Percentiles rank a stretch among this genome's conserved stretches.
phyloP scores from a whole-genome alignment of 768 basidiomycete genomes.

The Trametes villosa region DNA sequence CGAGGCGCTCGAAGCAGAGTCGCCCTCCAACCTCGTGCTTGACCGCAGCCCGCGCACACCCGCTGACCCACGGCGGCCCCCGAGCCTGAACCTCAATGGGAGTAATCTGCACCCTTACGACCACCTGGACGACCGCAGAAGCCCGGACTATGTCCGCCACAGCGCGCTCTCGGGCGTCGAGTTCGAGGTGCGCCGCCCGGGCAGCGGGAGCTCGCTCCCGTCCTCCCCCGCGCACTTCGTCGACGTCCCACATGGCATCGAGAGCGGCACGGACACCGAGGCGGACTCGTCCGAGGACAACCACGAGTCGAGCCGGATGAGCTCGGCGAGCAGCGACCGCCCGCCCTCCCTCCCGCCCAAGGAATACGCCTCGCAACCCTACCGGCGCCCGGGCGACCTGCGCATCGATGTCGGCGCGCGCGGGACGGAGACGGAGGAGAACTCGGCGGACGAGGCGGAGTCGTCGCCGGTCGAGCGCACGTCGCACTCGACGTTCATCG shows the following conservation, averaged over 20 bases:
- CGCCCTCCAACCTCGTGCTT: conserved; percentile 15
- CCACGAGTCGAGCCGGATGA: conserved; percentile 2
- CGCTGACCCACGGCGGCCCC: conserved; percentile 11
- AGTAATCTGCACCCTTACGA: conserved; percentile 13
- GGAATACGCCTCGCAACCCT: background rate
- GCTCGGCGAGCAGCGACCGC: conserved; percentile 5
- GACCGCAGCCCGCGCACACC: conserved; percentile 15
- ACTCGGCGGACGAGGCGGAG: conserved; percentile 43
- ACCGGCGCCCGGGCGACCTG: conserved; percentile 23
- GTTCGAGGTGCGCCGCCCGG: conserved; percentile 35
- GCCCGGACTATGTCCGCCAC: conserved; percentile 22
- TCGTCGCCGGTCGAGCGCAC: conserved; percentile 68
- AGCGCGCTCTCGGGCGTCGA: conserved; percentile 25
- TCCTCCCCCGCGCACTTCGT: conserved; percentile 64
- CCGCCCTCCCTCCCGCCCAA: conserved; percentile 31
- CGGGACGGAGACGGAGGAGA: conserved; percentile 33
- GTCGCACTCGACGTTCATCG: conserved; percentile 77
- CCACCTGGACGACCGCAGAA: background rate
- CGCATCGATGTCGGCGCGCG: conserved; percentile 41
- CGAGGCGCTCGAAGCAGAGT: conserved; percentile 22
- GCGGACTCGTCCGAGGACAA: conserved; percentile 53
- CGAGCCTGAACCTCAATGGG: conserved; percentile 23
- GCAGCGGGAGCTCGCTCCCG: conserved; percentile 47
- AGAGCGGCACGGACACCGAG: conserved; percentile 77
- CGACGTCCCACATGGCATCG: conserved; percentile 74